phyloP scores from a whole-genome alignment of 1,139 yeast species.

The Pichia sp. region DNA sequence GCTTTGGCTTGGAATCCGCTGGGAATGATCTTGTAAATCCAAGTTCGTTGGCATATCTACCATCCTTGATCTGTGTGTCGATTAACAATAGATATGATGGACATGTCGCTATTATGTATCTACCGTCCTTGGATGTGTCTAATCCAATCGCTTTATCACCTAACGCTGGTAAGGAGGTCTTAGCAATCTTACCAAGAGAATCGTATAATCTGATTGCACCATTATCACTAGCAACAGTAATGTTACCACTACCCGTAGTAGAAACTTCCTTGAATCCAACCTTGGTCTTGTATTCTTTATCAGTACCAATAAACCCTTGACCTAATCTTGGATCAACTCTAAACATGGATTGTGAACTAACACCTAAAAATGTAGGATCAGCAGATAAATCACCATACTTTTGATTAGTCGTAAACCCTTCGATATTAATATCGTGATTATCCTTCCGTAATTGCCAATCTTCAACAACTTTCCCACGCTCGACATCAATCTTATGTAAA shows the following conservation, averaged over 20 bases:
- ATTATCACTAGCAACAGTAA: slow-evolving; percentile 71
- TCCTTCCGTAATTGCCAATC: slow-evolving; percentile 59
- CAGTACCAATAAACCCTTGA: slow-evolving; percentile 49
- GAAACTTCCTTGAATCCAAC: slow-evolving; percentile 61
- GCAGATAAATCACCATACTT: slow-evolving; percentile 73
- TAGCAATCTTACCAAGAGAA: slow-evolving; percentile 69
- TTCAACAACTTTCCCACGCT: slow-evolving; percentile 75
- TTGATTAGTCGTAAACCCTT: slow-evolving; percentile 61
- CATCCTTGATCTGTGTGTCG: slow-evolving; percentile 62
- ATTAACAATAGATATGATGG: slow-evolving; percentile 64
- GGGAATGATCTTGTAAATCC: slow-evolving; percentile 71
- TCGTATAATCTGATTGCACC: slow-evolving; percentile 81
- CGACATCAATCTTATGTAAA: slow-evolving; percentile 74
- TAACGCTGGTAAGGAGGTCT: slow-evolving; percentile 74
- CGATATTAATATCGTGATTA: slow-evolving; percentile 42
- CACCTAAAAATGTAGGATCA: slow-evolving; percentile 73
- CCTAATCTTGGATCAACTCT: slow-evolving; percentile 77
- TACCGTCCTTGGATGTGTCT: slow-evolving; percentile 77
- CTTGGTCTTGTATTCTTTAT: slow-evolving; percentile 53
- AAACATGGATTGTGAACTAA: slow-evolving; percentile 64
- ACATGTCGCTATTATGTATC: slow-evolving; percentile 82
- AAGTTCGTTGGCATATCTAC: slow-evolving; percentile 55
- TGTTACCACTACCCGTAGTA: slow-evolving; percentile 69
- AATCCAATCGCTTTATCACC: slow-evolving; percentile 71
- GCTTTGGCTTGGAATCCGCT: slow-evolving; percentile 64